Evolutionary conservation across 108 stramenopile species (phyloP), one percentile per base, ranked within the genome.

Genomic region (Conticribra weissflogii): DNA sequence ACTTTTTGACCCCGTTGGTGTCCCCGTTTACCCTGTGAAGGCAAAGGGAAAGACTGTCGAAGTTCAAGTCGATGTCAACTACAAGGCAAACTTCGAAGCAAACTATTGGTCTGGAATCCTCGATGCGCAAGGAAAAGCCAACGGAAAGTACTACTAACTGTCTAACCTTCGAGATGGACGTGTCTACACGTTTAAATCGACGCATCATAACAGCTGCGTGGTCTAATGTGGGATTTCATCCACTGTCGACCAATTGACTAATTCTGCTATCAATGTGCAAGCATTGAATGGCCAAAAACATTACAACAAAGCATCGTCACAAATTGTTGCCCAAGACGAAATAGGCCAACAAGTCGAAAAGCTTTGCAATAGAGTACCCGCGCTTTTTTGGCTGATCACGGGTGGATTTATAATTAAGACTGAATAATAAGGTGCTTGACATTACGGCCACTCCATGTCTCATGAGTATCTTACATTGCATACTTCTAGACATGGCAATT

Each of bases 91-190:
- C 89, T 98, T 98, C 84, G 98, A 98, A 87, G 79, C 92, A 53
- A 82, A 94, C 56, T 98, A 97, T 95, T 98, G 98, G 98, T 71
- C 87, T 49, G 98, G 98, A 66, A 75, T 97, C 58, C 91, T 98
- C 57, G 98, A 98, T 88, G 98, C 98, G 69, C 96, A 98, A 78
- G 98, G 98, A 62, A 98, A 98, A 90, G 78, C 95, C 84, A 88
- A 96, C 74, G 98, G 98, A 66, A 97, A 95, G 84, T 98, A 98
- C 96, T 98, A 98, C 82, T 98, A 94, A 81, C 15, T 51, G 15
- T 45, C 54, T 14, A 14, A 36, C 5, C 2, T 19, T 9, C 21
- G 7, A 5, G 4, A 3, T 27, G 2, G 3, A 24, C 7, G 25
- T 25, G 8, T 27, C 4, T 56, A 7, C 23, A 56, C 21, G 25